Base-by-base conservation (phyloP, 2,329 filamentous ascomycete species). In the Paraconiothyrium brasiliense region DNA sequence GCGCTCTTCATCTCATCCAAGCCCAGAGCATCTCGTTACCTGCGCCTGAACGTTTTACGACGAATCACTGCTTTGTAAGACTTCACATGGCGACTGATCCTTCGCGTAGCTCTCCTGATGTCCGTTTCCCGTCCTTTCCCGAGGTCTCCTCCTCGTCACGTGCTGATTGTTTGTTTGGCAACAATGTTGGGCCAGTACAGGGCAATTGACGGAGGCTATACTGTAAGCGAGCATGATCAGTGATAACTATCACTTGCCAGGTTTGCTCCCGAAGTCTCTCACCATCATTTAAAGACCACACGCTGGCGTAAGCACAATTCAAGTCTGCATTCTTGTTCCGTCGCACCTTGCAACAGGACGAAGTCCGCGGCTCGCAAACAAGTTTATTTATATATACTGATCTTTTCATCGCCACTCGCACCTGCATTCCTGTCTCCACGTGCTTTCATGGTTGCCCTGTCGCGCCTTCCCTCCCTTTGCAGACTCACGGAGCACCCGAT, bases 381-480 rank as follows among this genome's bases (percentile, higher is more conserved):
- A 8, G 6, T n/a, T 41, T 20, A n/a, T 41, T 9, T 41, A n/a
- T 41, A 41, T 41, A 39, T 41, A 41, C 14, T 16, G 13, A 4
- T 16, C 39, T 41, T n/a, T 46, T 24, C 20, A 10, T 22, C 20
- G 20, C 43, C 43, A 24, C 46, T 16, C 7, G 14, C 46, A 32
- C 46, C 8, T 14, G 14, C 46, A 32, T 48, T 48, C 46, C 46
- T 22, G n/a, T 32, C 24, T n/a, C 47, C 47, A 35, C 30, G 47
- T 50, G 47, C 30, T 20, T 39, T 52, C 49, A 34, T 34, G 47
- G 30, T 32, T 32, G 46, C 32, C 48, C 6, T 13, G 37, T 55
- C 52, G 52, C 39, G 39, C 39, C n/a, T 55, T 35, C 51, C 52
- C 39, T 46, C 39, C 35, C 37, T 54, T 30, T 14, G 32, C 34